Percentiles rank a stretch among this genome's conserved stretches.
Evolutionary conservation across 1,284 basidiomycete species (phyloP).

Genomic region (Heterobasidion occidentale): DNA sequence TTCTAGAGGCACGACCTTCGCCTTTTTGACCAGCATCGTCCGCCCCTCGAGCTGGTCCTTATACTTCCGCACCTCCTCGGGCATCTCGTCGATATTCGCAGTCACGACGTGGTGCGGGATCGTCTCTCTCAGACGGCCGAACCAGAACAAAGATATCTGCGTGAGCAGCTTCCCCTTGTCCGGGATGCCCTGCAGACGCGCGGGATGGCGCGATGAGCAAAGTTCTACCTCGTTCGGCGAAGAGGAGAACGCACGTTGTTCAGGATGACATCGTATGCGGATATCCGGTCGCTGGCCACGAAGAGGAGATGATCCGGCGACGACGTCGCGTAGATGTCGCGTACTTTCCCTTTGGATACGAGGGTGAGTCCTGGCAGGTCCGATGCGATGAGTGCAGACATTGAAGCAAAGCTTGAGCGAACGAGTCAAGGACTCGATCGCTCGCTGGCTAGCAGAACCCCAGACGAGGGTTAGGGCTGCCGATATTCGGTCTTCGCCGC

Average conservation of each 20-base stretch:
- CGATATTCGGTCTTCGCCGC: no score
- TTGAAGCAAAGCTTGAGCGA: neutral
- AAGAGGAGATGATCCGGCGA: conserved; percentile 75
- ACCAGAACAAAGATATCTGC: conserved; percentile 92
- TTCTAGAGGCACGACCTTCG: conserved; percentile 90
- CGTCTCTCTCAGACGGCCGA: conserved; percentile 69
- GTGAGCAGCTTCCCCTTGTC: conserved; percentile 91
- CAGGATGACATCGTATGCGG: conserved; percentile 94
- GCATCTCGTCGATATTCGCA: conserved; percentile 67
- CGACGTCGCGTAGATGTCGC: conserved; percentile 81
- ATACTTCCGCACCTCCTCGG: conserved; percentile 60
- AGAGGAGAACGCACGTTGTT: conserved; percentile 55
- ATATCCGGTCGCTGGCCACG: conserved; percentile 93
- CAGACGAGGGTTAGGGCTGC: no score
- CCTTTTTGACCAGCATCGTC: conserved; percentile 88
- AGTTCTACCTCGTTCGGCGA: neutral
- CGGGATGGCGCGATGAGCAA: neutral
- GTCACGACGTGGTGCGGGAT: conserved; percentile 88
- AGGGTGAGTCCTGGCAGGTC: conserved; percentile 52
- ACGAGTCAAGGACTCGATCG: no score
- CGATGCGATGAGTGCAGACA: conserved; percentile 39
- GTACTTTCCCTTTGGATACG: conserved; percentile 85
- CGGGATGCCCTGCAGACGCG: conserved; percentile 74
- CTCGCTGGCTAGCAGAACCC: no score
- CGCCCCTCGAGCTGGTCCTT: conserved; percentile 75